phyloP scores from a whole-genome alignment of 805 yeast species.

The Ogataea nitratoaversa region DNA sequence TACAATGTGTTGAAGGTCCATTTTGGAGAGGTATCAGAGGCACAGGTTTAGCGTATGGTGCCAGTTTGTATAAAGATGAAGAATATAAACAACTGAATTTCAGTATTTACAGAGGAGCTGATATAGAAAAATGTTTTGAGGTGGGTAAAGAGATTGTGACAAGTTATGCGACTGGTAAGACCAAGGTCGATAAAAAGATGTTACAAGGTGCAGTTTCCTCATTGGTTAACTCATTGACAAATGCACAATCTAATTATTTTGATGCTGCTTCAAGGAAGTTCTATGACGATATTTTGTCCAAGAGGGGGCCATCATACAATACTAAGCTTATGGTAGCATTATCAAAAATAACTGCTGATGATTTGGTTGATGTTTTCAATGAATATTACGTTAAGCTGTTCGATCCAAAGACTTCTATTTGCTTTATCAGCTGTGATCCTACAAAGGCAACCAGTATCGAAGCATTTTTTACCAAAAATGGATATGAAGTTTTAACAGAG shows the following conservation, averaged over 20 bases:
- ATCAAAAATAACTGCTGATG: conserved; percentile 48
- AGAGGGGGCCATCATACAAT: conserved; percentile 67
- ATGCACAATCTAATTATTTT: conserved; percentile 57
- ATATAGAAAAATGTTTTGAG: conserved; percentile 55
- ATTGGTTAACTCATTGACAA: conserved; percentile 68
- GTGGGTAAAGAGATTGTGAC: conserved; percentile 64
- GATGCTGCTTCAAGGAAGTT: conserved; percentile 66
- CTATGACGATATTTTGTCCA: conserved; percentile 58
- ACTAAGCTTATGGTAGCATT: conserved; percentile 49
- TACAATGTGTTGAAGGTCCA: conserved; percentile 92
- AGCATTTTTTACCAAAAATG: conserved; percentile 42
- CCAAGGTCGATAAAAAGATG: conserved; percentile 51
- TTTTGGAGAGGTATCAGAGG: conserved; percentile 97
- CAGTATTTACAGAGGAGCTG: conserved; percentile 78
- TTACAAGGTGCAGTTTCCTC: conserved; percentile 74
- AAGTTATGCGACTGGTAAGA: conserved; percentile 52
- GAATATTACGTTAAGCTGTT: conserved; percentile 67
- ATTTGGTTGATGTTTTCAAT: conserved; percentile 45
- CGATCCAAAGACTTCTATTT: conserved; percentile 46
- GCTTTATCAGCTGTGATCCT: conserved; percentile 75
- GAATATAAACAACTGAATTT: conserved; percentile 69
- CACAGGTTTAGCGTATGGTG: conserved; percentile 90
- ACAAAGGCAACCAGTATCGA: conserved; percentile 46
- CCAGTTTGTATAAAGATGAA: conserved; percentile 49
- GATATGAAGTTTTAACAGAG: conserved; percentile 60